A percentile compares a stretch with the other conserved stretches of the same genome.
phyloP scores from a whole-genome alignment of 2,329 filamentous ascomycete species.

The Ophiognomonia clavigignenti-juglandacearum region DNA sequence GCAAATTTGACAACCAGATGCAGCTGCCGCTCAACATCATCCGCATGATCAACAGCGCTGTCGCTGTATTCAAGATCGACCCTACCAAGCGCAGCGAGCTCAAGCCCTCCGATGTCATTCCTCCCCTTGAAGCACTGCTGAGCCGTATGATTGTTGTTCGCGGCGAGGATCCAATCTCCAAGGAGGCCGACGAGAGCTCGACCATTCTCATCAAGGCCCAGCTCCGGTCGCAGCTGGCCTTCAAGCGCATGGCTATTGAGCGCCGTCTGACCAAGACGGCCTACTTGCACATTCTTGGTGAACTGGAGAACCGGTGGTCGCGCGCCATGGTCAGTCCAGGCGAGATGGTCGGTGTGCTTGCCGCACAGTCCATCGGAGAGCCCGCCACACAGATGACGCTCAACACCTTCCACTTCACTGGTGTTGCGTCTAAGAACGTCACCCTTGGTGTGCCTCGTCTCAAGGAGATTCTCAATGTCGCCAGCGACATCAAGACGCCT shows the following conservation, averaged over 20 bases:
- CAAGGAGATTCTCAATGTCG: constrained; percentile 98
- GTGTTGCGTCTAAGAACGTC: constrained; percentile 99
- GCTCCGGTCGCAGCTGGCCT: constrained; percentile 81
- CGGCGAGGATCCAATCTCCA: constrained; percentile 74
- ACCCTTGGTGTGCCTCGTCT: constrained; percentile 97
- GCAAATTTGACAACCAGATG: constrained; percentile 78
- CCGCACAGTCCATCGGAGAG: constrained; percentile 97
- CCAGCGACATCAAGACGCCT: constrained; percentile 96
- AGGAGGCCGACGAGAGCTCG: constrained; percentile 82
- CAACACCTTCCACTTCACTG: constrained; percentile 99
- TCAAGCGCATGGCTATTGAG: constrained; percentile 84
- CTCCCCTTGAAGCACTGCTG: constrained; percentile 69
- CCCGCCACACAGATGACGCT: constrained; percentile 99
- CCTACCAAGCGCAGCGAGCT: constrained; percentile 82
- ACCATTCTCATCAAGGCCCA: constrained; percentile 91
- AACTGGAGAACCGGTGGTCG: constrained; percentile 83
- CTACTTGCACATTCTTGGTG: constrained; percentile 87
- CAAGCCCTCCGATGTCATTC: constrained; percentile 81
- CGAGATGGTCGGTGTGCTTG: constrained; percentile 98
- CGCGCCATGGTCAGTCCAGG: constrained; percentile 83
- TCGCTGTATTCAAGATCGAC: constrained; percentile 86
- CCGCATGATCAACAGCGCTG: constrained; percentile 86
- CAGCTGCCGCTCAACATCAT: constrained; percentile 89
- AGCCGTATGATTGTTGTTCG: constrained; percentile 79
- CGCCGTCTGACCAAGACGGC: constrained; percentile 86